Evolutionary conservation across 2,329 filamentous ascomycete species (phyloP).

Genomic region (Drechslera avenae): DNA sequence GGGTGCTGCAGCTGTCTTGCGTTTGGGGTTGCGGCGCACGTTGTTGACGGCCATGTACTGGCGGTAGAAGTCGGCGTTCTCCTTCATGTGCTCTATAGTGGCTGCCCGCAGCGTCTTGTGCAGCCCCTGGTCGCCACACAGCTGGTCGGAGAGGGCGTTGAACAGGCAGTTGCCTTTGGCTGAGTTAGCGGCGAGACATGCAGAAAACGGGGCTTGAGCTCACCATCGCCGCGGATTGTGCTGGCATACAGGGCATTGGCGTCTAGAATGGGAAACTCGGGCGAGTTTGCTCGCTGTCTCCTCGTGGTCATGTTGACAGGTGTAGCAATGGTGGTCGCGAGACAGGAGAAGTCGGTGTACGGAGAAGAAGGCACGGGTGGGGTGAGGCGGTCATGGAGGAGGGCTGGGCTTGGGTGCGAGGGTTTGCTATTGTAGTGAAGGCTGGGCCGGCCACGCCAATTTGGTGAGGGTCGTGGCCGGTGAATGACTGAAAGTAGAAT

Average conservation of each 20-base stretch:
- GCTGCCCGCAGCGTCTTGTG: conserved; percentile 63
- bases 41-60: conserved; percentile 64
- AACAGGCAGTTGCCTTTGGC: conserved; percentile 70
- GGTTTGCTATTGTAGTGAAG: conserved; percentile 10
- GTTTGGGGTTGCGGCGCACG: conserved; percentile 61
- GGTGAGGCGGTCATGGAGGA: conserved; percentile 37
- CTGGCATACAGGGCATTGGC: conserved; percentile 63
- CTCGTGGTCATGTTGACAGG: conserved; percentile 36
- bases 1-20: conserved; percentile 57
- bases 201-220: conserved; percentile 40
- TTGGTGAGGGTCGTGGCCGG: conserved; percentile 32
- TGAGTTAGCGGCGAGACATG: conserved; percentile 24
- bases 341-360: conserved; percentile 42
- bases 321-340: conserved; percentile 31
- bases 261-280: conserved; percentile 62
- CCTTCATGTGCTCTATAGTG: conserved; percentile 67
- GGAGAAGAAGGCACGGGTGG: conserved; percentile 31
- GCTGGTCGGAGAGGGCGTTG: conserved; percentile 69
- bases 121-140: conserved; percentile 65
- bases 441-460: conserved; percentile 31
- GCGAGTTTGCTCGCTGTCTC: conserved; percentile 35
- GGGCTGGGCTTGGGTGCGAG: conserved; percentile 10
- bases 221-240: conserved; percentile 67
- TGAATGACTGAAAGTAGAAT: conserved; percentile 32
- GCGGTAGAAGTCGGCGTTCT: conserved; percentile 66